Base-by-base conservation (phyloP, 202 grass and related monocot species). In the Zoysia matrella region DNA sequence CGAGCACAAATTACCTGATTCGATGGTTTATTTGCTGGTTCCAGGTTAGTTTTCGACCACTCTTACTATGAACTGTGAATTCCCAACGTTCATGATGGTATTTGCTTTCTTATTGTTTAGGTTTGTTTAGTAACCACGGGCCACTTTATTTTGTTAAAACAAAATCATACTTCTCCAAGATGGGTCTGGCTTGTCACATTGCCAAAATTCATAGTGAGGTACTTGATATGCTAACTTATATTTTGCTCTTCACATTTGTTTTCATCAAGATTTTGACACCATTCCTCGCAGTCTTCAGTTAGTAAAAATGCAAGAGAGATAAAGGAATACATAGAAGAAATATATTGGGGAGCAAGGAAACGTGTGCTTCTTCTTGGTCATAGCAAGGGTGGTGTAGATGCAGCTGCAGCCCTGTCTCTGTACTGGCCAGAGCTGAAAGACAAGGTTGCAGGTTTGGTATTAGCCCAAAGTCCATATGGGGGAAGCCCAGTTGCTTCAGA, bases 151-250 rank as follows among this genome's bases (percentile, higher is more conserved):
- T 98, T 84, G 92, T 98, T 54, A 94, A 93, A 61, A 94, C 95
- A 65, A 98, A 98, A 83, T 72, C 84, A 64, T 93, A 91, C 84
- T 98, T 94, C 70, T 98, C 90, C 70, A 93, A 94, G 74, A 97
- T 94, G 92, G 92, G 94, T 61, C 74, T 97, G 41, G 82, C 88
- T 89, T 97, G 94, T 67, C 94, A 94, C 75, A 94, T 97, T 40
- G 92, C 94, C 30, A 97, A 94, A 76, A 97, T 97, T 70, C 94
- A 97, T 65, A 94, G 94, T 49, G 94, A 97, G 92, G 94, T 97
- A 86, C 62, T 88, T 86, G 65, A 49, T 18, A 61, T 69, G 67
- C 67, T 71, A 68, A 36, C 52, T 50, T 80, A 48, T 45, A 8
- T 6, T 76, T 39, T 76, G 52, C 65, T 88, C 15, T 70, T 74